Percentiles rank a stretch among this genome's conserved stretches.
Evolutionary conservation across 352 stramenopile genomes (phyloP).

Genomic region (Globisporangium rhizosaccharum): DNA sequence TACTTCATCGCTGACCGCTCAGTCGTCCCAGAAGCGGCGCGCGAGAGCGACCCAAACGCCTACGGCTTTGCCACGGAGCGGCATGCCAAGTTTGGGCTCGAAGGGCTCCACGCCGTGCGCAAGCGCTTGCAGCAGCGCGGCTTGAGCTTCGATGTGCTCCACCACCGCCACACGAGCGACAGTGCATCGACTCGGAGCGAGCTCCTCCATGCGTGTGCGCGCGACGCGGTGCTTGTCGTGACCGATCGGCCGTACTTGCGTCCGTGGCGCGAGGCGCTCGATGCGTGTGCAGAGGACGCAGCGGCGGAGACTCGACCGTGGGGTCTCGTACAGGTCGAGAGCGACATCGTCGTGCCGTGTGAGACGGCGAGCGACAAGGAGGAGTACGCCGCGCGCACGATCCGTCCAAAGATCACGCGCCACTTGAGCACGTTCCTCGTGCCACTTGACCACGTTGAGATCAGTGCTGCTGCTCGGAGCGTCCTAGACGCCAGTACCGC

Average conservation of each 20-base stretch:
- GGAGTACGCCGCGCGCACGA: constrained; percentile 97
- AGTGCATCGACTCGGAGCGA: constrained; percentile 22
- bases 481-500: not conserved
- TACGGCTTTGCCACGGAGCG: constrained; percentile 60
- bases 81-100: constrained; percentile 68
- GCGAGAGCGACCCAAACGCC: constrained; percentile 46
- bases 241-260: constrained; percentile 77
- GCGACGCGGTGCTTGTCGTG: constrained; percentile 56
- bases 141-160: constrained; percentile 59
- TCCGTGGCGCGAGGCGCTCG: constrained; percentile 36
- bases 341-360: constrained; percentile 96
- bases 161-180: constrained; percentile 28
- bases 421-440: constrained; percentile 87
- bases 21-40: constrained; percentile 17
- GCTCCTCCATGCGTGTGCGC: constrained; percentile 38
- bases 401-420: constrained; percentile 94
- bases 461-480: constrained; percentile 26
- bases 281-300: constrained; percentile 30
- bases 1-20: constrained; percentile 65
- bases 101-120: constrained; percentile 52
- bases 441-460: constrained; percentile 29
- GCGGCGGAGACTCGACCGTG: constrained; percentile 32
- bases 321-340: constrained; percentile 92
- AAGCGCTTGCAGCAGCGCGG: constrained; percentile 37
- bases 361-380: constrained; percentile 91